Evolutionary conservation across 805 yeast species (phyloP), one percentile per base, ranked within the genome.

Genomic region (Schwanniomyces polymorphus): DNA sequence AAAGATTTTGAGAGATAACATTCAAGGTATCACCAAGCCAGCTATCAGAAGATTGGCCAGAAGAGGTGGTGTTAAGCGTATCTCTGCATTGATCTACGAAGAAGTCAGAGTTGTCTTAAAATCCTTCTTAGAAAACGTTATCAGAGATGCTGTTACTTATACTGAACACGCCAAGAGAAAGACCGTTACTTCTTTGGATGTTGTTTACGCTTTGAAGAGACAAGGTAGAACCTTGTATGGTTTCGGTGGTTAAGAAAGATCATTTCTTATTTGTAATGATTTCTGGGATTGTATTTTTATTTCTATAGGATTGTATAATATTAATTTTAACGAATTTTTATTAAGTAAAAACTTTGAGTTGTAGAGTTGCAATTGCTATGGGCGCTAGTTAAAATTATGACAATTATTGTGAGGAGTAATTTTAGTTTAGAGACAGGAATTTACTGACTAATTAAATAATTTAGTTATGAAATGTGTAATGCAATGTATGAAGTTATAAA

Each of bases 1-100:
- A 86, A 91, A 91, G 89, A 89, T 92, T 78, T 83, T 91, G 60
- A 91, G 98, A 84, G 99, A 94, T 78, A 94, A 92, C 92, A 92
- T 94, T 63, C 97, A 91, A 80, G 99, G 99, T 83, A 92, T 92
- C 74, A 92, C 99, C 56, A 92, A 92, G 85, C 99, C 99, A 72
- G 99, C 99, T 71, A 92, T 92, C 72, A 91, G 99, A 84, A 92
- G 99, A 89, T 87, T 92, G 68, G 99, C 99, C 45, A 92, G 99
- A 86, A 91, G 99, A 89, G 99, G 99, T 81, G 99, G 99, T 91
- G 99, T 92, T 72, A 92, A 92, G 87, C 97, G 99, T 88, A 92
- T 92, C 68, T 92, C 98, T 56, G 98, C 97, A 74, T 81, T 91
- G 72, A 92, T 92, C 75, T 92, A 92, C 82, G 99, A 92, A 80